phyloP scores from a whole-genome alignment of 202 grass and related monocot species.

The Eragrostis tef region DNA sequence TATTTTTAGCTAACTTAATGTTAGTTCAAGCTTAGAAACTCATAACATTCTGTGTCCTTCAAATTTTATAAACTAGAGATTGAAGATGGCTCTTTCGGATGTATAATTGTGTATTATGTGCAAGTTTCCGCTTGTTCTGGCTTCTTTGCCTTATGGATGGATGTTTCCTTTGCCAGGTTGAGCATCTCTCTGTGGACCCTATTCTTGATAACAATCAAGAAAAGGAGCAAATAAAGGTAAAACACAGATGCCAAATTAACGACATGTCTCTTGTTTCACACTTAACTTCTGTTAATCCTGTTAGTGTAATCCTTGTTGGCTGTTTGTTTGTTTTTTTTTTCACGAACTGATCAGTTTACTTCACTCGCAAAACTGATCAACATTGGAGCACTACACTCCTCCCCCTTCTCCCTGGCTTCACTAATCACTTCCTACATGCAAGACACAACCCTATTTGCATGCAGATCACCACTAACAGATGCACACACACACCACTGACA shows the following conservation, averaged over 20 bases:
- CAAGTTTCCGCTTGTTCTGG: constrained; percentile 26
- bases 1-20: no score
- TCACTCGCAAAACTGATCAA: no score
- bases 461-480: no score
- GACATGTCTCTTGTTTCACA: not conserved
- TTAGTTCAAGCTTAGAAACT: not conserved
- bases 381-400: no score
- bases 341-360: no score
- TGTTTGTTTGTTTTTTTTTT: no score
- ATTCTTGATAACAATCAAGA: constrained; percentile 46
- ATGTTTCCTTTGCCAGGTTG: constrained; percentile 58
- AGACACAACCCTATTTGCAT: no score
- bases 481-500: no score
- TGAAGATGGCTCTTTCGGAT: not conserved
- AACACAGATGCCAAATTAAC: not conserved
- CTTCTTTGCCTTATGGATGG: constrained; percentile 4
- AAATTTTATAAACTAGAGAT: constrained; percentile 26
- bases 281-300: constrained; percentile 10
- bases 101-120: not conserved
- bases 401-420: no score
- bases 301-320: no score
- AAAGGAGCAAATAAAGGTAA: constrained; percentile 81
- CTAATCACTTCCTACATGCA: no score
- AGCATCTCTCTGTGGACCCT: constrained; percentile 62
- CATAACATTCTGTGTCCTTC: not conserved